Evolutionary conservation across 208 protist species (phyloP), one percentile per base, ranked within the genome.

Genomic region (Porcisia hertigi): DNA sequence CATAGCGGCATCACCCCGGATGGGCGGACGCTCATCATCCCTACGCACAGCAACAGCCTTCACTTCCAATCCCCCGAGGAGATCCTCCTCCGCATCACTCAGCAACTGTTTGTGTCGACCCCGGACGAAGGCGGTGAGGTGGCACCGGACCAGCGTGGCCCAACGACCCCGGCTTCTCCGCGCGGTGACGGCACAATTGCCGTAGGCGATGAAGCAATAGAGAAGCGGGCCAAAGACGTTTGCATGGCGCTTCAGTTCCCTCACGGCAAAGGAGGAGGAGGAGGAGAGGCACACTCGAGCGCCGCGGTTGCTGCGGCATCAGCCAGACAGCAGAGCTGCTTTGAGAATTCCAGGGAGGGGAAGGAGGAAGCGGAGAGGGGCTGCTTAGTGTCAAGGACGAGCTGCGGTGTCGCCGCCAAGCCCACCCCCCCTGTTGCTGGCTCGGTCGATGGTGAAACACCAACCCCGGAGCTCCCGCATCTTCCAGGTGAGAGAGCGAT

Each of bases 21-120:
- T 66, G 92, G 88, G n/a, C 79, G 63, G 49, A 90, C 87, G 14
- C 79, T 96, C 11, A 79, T 94, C 43, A 73, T 96, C 23, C 81
- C 84, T 0, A 92, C 88, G n/a, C 88, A 89, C 73, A 75, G 60
- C 69, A 94, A 87, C 75, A 76, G 66, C 53, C 73, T 83, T 9
- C 75, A 60, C 41, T 94, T 94, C 45, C 75, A 80, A 55, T 83
- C 84, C 11, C 75, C 86, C 2, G 87, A 93, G 77, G 83, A 86
- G 52, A 59, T 96, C 18, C 58, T 87, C 4, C 88, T 96, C 41
- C 66, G 78, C 14, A 47, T 82, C 72, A 69, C 49, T 43, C 78
- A 64, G 43, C 45, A 71, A 5, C 64, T 82, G 18, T 82, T 82
- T 18, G 78, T 78, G 18, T 16, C 59, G 47, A 47, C 43, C 14